Base-by-base conservation (phyloP, 371 early-diverging fungal species). In the Circinella umbellata region DNA sequence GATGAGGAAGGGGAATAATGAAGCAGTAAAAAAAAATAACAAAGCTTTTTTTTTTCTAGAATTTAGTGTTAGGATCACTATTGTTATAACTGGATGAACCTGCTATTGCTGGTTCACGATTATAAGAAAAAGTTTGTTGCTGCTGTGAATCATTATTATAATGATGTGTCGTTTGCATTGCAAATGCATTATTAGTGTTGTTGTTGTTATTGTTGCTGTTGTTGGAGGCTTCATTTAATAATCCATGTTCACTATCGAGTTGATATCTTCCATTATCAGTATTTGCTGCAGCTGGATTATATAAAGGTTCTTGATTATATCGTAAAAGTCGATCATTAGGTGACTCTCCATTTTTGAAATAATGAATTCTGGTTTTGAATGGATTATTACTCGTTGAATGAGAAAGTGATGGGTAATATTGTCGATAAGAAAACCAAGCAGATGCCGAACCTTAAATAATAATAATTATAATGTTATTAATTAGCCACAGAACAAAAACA, bases 391-490 rank as follows among this genome's bases (percentile, higher is more conserved):
- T 62, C 17, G 36, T 66, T 4, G 55, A 67, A 53, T 73, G 69
- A n/a, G 55, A 61, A 17, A 73, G 51, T 8, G 55, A 27, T 0
- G 73, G 73, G 35, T 73, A 68, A 18, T 73, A 73, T 49, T 73
- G 73, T 10, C 73, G 69, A 54, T 73, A 73, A 9, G 73, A 42
- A 20, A 73, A 73, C 18, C 48, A 69, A 4, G 73, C 73, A 48
- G 63, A 69, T 4, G 67, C 66, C 42, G 55, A 35, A 36, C 84
- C 88, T 67, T 46, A 36, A 48, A 48, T 11, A 54, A 34, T 11
- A 42, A 42, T 42, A 27, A 27, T n/a, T n/a, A n/a, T 42, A 6
- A 42, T 3, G 11, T 47, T 53, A 18, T 15, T 20, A 37, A 17
- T 69, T 54, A 69, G 67, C n/a, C 42, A 27, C 27, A 27, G 27